Base-by-base conservation (phyloP, 2,329 filamentous ascomycete species). In the Coleophoma eucalyptorum region DNA sequence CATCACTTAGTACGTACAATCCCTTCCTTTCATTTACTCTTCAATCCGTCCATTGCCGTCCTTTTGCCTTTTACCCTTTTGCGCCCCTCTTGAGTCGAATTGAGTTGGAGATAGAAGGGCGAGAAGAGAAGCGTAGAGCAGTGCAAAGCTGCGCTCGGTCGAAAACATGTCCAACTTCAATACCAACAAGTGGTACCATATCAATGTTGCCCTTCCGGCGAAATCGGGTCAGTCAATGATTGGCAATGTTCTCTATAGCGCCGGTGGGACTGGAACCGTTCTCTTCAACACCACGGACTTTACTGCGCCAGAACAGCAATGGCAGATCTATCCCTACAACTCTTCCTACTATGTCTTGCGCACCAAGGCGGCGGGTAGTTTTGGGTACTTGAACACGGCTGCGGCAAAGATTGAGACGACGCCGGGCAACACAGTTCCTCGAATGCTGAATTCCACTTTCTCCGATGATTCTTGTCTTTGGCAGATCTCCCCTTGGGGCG, bases 261-360 rank as follows among this genome's bases (percentile, higher is more conserved):
- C n/a, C 5, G 32, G 32, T 12, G 26, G 26, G 26, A 21, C 10
- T 5, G 53, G 55, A 6, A 34, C 48, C 5, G 45, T 43, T 15
- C 53, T 55, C 40, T 51, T 55, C 42, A 20, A 42, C 15, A 19
- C 19, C 26, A 53, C 50, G 8, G 52, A 58, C 26, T 45, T 46
- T 19, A 50, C 50, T 7, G 15, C 20, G n/a, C 3, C 38, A 1
- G 50, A 46, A 20, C 48, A 58, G 21, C 44, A 49, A 51, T 58
- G 52, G 50, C 52, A 58, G 38, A 13, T 57, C 31, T 57, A 52
- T 47, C 50, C 54, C 12, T 55, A 37, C 49, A 51, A 52, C 34
- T 26, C 32, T 1, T 46, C 37, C 2, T 53, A 51, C 12, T 55
- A 54, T 38, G 50, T 55, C 19, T 35, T 58, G 4, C 49, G 54